Evolutionary conservation across 169 alveolate species (phyloP), one percentile per base, ranked within the genome.

Genomic region (Cryptosporidium sp.): DNA sequence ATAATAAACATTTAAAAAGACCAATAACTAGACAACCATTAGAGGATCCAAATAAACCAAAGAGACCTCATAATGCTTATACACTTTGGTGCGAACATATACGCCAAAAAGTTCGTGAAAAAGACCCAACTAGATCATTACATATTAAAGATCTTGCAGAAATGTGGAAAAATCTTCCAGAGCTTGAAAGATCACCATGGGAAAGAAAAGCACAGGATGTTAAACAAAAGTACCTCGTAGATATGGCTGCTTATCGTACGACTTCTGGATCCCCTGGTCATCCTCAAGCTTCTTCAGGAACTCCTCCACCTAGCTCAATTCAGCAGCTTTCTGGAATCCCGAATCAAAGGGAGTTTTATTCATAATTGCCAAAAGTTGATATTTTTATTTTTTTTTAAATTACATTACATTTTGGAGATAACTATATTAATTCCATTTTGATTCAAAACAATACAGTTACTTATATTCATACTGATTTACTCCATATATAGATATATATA

Each of bases 121-220:
- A 74, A 35, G 86, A 74, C 62, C 86, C 86, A 5, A 74, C 73
- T 10, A 74, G 86, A 58, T 74, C 86, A 6, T 68, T 74, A n/a
- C 86, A 74, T n/a, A 74, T 74, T 35, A 74, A 74, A 50, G 86
- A 74, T 41, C 86, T 74, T 14, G 86, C 86, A 4, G 86, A 74
- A 74, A 74, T 74, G 86, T 74, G 86, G 86, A 74, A 74, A 48
- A 74, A 74, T 74, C 71, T 74, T 26, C 86, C 86, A n/a, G 86
- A 74, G 31, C 29, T 74, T 8, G 86, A 74, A 39, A 74, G 86
- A 48, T 52, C 86, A 3, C 86, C 86, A 2, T 74, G 86, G 86
- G 86, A 74, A 74, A 52, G 86, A 58, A 74, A 74, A 48, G 86
- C 86, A 5, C 86, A 74, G 9, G 86, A 74, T 58, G 86, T 74